Conservation (phyloP, 1,139 yeast species). For the Kodamaea plutei region DNA sequence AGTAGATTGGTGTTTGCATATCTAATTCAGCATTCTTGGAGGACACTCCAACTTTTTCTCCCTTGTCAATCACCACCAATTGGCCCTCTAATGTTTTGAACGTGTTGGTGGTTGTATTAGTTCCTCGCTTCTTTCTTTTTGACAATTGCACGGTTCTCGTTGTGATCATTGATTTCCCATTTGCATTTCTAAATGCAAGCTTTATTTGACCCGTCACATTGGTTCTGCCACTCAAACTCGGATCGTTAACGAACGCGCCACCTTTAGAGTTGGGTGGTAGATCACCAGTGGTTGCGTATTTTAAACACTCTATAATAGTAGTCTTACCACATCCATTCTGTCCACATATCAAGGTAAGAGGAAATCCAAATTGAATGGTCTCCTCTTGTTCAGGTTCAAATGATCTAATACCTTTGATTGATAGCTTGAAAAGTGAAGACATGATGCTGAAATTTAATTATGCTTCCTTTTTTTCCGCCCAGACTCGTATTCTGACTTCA, state of each 20-base stretch:
- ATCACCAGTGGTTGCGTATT: conserved; percentile 94
- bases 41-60: conserved; percentile 63
- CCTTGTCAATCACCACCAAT: conserved; percentile 59
- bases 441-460: conserved; percentile 22
- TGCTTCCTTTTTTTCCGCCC: no score
- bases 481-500: no score
- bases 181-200: conserved; percentile 73
- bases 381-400: conserved; percentile 81
- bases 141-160: conserved; percentile 79
- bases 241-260: conserved; percentile 96
- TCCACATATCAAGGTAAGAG: conserved; percentile 91
- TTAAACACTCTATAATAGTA: conserved; percentile 88
- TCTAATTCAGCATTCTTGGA: conserved; percentile 87
- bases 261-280: conserved; percentile 95
- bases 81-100: conserved; percentile 93
- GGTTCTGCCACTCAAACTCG: conserved; percentile 70
- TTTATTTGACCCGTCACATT: conserved; percentile 88
- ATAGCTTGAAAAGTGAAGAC: conserved; percentile 72
- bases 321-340: conserved; percentile 99
- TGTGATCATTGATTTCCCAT: conserved; percentile 75
- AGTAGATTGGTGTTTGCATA: conserved; percentile 67
- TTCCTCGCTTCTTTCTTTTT: conserved; percentile 43
- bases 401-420: conserved; percentile 87
- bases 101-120: conserved; percentile 41
- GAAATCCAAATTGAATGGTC: conserved; percentile 84